These are phyloP conservation scores for Forsythia viridissima DNA, from an alignment of 257 asterid species.

Conservation along the genomic window DNA sequence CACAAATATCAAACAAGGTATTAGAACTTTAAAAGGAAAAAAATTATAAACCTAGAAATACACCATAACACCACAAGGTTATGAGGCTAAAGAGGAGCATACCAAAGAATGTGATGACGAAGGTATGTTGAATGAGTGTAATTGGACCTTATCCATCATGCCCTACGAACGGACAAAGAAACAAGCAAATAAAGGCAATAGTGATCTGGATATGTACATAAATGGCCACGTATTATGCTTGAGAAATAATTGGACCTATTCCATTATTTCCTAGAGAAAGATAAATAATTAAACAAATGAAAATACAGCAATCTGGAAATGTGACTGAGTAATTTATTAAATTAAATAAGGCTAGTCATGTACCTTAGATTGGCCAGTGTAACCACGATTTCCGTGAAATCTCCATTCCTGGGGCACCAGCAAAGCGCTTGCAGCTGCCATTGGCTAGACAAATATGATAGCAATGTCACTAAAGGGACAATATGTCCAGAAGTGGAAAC, in stretches of 20 bases:
- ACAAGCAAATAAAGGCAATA: neutral
- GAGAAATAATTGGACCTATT: neutral
- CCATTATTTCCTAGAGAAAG: neutral
- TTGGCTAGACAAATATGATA: slow-evolving; percentile 9
- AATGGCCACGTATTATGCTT: neutral
- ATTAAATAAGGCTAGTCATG: neutral
- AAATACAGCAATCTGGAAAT: neutral
- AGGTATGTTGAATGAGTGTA: slow-evolving; percentile 17
- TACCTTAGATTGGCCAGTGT: slow-evolving; percentile 36
- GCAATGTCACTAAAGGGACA: neutral
- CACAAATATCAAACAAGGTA: neutral
- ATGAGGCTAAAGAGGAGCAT: slow-evolving; percentile 12
- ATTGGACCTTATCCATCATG: slow-evolving; percentile 23
- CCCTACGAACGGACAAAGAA: slow-evolving; percentile 26
- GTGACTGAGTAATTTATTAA: neutral
- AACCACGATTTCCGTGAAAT: slow-evolving; percentile 23
- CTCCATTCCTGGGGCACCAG: slow-evolving; percentile 29
- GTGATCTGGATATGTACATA: neutral
- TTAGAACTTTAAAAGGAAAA: neutral
- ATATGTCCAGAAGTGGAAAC: neutral
- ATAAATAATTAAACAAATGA: neutral
- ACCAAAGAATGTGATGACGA: slow-evolving; percentile 37
- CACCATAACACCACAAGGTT: neutral
- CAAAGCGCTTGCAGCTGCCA: slow-evolving; percentile 45
- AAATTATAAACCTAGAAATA: neutral